Percentiles rank a stretch among this genome's conserved stretches.
These are phyloP conservation scores for Elaeagnus macrophylla DNA, from an alignment of 306 rosid species.

Conservation along the genomic window DNA sequence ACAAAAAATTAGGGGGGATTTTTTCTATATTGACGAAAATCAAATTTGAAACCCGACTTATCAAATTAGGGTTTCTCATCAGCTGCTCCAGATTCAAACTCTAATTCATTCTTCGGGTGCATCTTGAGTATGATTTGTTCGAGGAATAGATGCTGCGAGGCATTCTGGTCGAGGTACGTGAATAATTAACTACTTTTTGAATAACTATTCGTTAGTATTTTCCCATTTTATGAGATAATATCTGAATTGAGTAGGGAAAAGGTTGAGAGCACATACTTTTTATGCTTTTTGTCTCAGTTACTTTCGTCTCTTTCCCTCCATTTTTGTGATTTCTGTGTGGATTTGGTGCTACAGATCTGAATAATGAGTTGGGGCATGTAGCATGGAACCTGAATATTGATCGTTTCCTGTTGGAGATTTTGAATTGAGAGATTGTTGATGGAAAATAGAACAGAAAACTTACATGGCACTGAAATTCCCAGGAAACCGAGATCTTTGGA, in stretches of 20 bases:
- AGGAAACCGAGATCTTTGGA: slow-evolving; percentile 79
- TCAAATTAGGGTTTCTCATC: slow-evolving; percentile 57
- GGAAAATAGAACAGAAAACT: slow-evolving; percentile 61
- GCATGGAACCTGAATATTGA: slow-evolving; percentile 65
- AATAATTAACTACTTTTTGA: slow-evolving; percentile 2
- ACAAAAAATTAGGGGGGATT: slow-evolving; percentile 13
- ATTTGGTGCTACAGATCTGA: slow-evolving; percentile 63
- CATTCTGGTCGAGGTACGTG: slow-evolving; percentile 46
- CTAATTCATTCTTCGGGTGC: slow-evolving; percentile 30
- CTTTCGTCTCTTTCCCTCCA: slow-evolving; percentile 12
- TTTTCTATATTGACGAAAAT: slow-evolving; percentile 23
- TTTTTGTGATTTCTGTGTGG: slow-evolving; percentile 23
- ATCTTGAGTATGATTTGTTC: slow-evolving; percentile 36
- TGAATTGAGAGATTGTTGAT: slow-evolving; percentile 50
- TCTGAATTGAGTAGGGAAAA: slow-evolving; percentile 15
- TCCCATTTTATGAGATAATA: slow-evolving; percentile 11
- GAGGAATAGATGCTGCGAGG: slow-evolving; percentile 18
- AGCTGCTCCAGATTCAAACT: slow-evolving; percentile 35
- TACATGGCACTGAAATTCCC: slow-evolving; percentile 52
- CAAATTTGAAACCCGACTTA: slow-evolving; percentile 26
- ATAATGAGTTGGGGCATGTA: slow-evolving; percentile 35
- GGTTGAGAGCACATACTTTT: slow-evolving; percentile 25
- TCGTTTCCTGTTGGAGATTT: slow-evolving; percentile 34
- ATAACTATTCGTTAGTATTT: not conserved
- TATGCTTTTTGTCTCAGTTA: slow-evolving; percentile 12